Evolutionary conservation across 768 basidiomycete species (phyloP), one percentile per base, ranked within the genome.

Genomic region (Leucocoprinus birnbaumii): DNA sequence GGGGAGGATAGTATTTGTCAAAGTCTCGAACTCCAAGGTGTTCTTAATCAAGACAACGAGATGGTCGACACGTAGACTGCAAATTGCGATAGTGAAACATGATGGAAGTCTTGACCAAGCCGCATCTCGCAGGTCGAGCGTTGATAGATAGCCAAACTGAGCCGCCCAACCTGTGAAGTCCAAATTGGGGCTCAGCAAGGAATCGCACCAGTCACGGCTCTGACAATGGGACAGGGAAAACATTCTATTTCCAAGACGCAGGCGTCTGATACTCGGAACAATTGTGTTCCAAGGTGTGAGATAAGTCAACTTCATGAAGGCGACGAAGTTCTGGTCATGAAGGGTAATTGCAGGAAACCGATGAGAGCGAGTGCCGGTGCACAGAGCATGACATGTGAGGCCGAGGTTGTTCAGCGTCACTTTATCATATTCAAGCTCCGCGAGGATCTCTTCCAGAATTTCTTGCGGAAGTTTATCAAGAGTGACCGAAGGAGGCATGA

Each of bases 261-360:
- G 31, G 16, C 24, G 52, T 16, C 46, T 31, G 5, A 53, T 35
- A 13, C 25, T 21, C 13, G 52, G 52, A n/a, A 53, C 35, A 7
- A 53, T 25, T 5, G 31, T 44, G 43, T 53, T 53, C 52, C 52
- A 53, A 2, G 44, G 43, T 16, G 13, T n/a, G 34, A n/a, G 6
- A 22, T 45, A 26, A 6, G 52, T 53, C 18, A 53, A 16, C 18
- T 53, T 22, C 52, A 53, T 38, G 21, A 53, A 53, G 19, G 21
- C 18, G 14, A 37, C 22, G 16, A 53, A 37, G 34, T 53, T 53
- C 21, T 40, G 11, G 25, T 53, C 31, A 37, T 53, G 52, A 34
- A 53, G 52, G 24, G 44, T 53, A 21, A 53, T 53, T 19, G 14
- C 26, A 11, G 52, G 52, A 24, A 53, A 53, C 18, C 44, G 34